A percentile compares a stretch with the other conserved stretches of the same genome.
These are phyloP conservation scores for Verticillium tricorpus DNA, from an alignment of 2,329 filamentous ascomycete genomes.

Conservation along the genomic window DNA sequence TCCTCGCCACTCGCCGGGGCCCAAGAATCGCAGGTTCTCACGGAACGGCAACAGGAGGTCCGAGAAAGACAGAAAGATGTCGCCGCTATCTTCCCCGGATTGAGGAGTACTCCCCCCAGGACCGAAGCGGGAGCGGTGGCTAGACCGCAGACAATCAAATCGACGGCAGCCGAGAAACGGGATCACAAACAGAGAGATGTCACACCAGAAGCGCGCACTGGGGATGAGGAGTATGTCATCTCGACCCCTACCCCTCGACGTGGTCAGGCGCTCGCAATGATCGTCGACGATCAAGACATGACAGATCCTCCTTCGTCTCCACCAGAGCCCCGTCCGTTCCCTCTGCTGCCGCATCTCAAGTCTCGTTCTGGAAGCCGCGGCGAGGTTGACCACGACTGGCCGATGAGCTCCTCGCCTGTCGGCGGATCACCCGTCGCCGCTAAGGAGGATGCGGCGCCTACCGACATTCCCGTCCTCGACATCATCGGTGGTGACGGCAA, in stretches of 20 bases:
- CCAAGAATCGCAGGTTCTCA: conserved; percentile 68
- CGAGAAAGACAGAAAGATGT: conserved; percentile 67
- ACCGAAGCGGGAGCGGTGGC: conserved; percentile 8
- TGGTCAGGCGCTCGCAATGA: conserved; percentile 44
- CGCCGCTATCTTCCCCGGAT: conserved; percentile 59
- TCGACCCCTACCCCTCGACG: conserved; percentile 59
- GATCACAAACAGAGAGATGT: conserved; percentile 23
- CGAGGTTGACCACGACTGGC: conserved; percentile 43
- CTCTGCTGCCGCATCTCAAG: conserved; percentile 47
- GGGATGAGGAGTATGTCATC: conserved; percentile 48
- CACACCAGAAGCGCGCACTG: conserved; percentile 40
- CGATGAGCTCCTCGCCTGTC: conserved; percentile 51
- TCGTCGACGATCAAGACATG: conserved; percentile 40
- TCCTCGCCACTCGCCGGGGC: conserved; percentile 48
- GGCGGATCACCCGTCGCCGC: conserved; percentile 43
- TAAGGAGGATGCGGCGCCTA: conserved; percentile 17
- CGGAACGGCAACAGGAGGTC: conserved; percentile 75
- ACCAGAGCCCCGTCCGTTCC: conserved; percentile 48
- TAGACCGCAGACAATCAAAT: conserved; percentile 6
- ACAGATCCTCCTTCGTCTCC: conserved; percentile 56
- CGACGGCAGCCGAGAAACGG: conserved; percentile 6
- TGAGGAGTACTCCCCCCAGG: conserved; percentile 49
- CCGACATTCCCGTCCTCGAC: background rate
- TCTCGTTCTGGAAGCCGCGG: conserved; percentile 38
- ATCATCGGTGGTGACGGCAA: conserved; percentile 9